Evolutionary conservation across 352 stramenopile species (phyloP), one percentile per base, ranked within the genome.

Genomic region (Globisporangium echinulatum): DNA sequence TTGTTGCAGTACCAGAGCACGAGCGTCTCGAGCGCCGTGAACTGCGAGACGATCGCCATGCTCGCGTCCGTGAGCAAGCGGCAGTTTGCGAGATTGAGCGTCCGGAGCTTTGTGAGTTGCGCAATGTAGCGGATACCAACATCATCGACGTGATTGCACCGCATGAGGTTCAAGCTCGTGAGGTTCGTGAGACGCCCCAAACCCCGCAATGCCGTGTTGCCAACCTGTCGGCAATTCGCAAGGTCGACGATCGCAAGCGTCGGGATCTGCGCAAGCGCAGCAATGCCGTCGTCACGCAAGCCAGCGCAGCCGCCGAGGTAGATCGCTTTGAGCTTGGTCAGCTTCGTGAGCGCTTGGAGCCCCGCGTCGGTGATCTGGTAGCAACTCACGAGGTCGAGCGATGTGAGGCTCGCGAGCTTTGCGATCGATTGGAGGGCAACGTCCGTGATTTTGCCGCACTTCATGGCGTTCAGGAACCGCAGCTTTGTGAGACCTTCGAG

Each of bases 1-100:
- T 92, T 92, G 69, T 87, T 88, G 66, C 84, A 96, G 67, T 94
- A 89, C 74, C 83, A 88, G 8, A 96, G 62, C 40, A 88, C 75
- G 8, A 96, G 68, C 39, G 73, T 80, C 55, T 90, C 68, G 5
- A 96, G 61, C 6, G 63, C 49, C 15, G 66, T 64, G 63, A 92
- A 77, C 39, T 66, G 60, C 1, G 70, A 59, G 17, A 96, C 61
- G 9, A 81, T 61, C 19, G 56, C 15, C 6, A 72, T 74, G 13
- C 71, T 70, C 0, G 36, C 66, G 56, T 96, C 77, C 0, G 85
- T 91, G n/a, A 95, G 37, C 19, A 82, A 74, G 44, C 88, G 84
- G 52, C 84, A 96, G 58, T 89, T 91, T 7, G 80, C 74, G 11
- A 96, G 61, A 58, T 96, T 92, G 37, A 95, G 71, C 33, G 77